Conservation (phyloP, 192 early-diverging fungal genomes). For the Thoreauomyces humboldtii region DNA sequence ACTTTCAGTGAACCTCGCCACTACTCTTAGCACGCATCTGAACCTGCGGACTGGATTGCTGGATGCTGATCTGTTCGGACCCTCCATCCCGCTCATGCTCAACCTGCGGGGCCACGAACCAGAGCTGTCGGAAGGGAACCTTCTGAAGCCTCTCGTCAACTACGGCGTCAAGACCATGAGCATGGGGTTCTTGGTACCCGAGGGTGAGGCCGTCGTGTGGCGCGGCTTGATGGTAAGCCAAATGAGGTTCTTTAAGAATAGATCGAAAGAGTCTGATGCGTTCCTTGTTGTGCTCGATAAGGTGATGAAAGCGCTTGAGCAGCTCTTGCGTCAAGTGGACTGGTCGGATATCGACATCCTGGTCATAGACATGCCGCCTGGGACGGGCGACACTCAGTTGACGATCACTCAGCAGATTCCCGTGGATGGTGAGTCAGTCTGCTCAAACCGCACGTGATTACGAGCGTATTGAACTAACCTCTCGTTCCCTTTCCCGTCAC, state of each 20-base stretch:
- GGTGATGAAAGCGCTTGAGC: conserved; percentile 86
- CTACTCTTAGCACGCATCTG: conserved; percentile 60
- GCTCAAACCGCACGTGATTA: too few species aligned
- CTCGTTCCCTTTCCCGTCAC: too few species aligned
- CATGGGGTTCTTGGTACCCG: conserved; percentile 81
- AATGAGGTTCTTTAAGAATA: too few species aligned
- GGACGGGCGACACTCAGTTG: conserved; percentile 87
- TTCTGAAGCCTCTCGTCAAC: conserved; percentile 70
- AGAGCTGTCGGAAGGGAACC: conserved; percentile 53
- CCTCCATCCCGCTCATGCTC: conserved; percentile 83
- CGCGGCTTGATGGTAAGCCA: conserved; percentile 79
- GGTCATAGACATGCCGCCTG: conserved; percentile 90
- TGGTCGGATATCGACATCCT: conserved; percentile 76
- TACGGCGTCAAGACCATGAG: conserved; percentile 90
- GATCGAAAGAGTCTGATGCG: too few species aligned
- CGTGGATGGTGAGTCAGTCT: conserved; percentile 50
- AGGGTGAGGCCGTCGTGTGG: conserved; percentile 81
- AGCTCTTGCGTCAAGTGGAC: conserved; percentile 78
- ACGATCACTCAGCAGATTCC: conserved; percentile 77
- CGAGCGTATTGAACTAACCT: too few species aligned
- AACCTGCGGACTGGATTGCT: conserved; percentile 61
- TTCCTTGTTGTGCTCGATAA: too few species aligned
- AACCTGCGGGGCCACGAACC: conserved; percentile 70
- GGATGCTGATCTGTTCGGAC: conserved; percentile 93
- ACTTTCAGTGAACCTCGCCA: conserved; percentile 68